Evolutionary conservation across 2,329 filamentous ascomycete genomes (phyloP).

Genomic region (Ophiostoma perfectum): DNA sequence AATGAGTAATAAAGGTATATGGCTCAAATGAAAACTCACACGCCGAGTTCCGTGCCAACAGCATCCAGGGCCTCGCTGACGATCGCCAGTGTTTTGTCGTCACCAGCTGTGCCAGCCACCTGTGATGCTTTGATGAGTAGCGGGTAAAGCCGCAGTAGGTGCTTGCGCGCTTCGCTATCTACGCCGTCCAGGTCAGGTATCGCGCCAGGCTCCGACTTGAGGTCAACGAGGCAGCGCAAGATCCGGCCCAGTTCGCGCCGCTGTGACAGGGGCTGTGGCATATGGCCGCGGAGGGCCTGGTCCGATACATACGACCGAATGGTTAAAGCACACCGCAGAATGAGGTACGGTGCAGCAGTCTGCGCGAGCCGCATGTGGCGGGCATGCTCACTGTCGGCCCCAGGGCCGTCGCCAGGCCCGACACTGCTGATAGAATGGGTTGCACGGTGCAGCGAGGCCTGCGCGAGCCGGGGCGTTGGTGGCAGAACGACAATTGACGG

Average conservation of each 20-base stretch:
- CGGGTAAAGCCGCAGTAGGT: conserved; percentile 76
- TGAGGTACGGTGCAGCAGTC: conserved; percentile 72
- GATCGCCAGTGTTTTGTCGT: conserved; percentile 54
- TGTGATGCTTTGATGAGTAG: conserved; percentile 61
- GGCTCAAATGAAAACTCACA: conserved; percentile 16
- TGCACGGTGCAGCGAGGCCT: conserved; percentile 31
- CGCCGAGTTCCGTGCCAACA: conserved; percentile 53
- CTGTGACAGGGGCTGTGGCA: conserved; percentile 81
- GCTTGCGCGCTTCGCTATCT: conserved; percentile 60
- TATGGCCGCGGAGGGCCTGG: conserved; percentile 79
- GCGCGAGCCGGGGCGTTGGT: conserved; percentile 39
- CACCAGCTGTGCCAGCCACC: conserved; percentile 52
- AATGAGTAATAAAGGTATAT: background rate
- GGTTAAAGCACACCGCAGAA: conserved; percentile 73
- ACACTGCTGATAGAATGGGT: conserved; percentile 35
- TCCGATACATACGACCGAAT: conserved; percentile 85
- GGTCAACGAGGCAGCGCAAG: conserved; percentile 57
- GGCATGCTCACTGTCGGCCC: conserved; percentile 31
- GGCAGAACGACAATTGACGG: conserved; percentile 40
- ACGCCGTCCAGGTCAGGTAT: conserved; percentile 54
- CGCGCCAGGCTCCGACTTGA: conserved; percentile 65
- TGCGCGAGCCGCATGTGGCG: conserved; percentile 60
- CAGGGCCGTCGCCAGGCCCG: conserved; percentile 24
- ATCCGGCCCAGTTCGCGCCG: conserved; percentile 72
- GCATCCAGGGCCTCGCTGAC: conserved; percentile 57